Conservation (phyloP, 805 yeast genomes). For the Metschnikowia peoriensis region DNA sequence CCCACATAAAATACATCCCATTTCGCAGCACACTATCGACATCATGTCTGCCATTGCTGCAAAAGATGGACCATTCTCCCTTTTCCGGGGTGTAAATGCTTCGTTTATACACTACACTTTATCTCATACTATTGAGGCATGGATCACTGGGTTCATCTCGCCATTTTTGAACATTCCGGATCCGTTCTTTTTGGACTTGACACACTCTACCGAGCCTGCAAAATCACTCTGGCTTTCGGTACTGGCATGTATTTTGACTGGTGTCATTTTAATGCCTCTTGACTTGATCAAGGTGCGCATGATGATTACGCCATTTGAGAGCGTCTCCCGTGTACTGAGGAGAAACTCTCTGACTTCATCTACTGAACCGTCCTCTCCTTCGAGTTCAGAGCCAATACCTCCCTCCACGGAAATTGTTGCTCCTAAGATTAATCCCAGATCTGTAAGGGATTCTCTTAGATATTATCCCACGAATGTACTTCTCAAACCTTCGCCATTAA, state of each 20-base stretch:
- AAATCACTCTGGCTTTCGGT: slow-evolving; percentile 66
- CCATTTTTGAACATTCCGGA: slow-evolving; percentile 83
- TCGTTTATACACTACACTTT: slow-evolving; percentile 76
- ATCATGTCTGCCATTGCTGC: slow-evolving; percentile 62
- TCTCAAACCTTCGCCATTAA: slow-evolving; percentile 51
- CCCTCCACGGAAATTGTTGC: not conserved
- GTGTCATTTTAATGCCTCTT: slow-evolving; percentile 72
- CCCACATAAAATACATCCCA: slow-evolving; percentile 48
- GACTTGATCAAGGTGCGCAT: slow-evolving; percentile 78
- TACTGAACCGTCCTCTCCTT: not conserved
- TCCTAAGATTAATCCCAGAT: slow-evolving; percentile 42
- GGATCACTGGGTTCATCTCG: slow-evolving; percentile 87
- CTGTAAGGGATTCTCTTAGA: slow-evolving; percentile 67
- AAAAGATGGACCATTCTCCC: slow-evolving; percentile 68
- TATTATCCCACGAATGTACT: slow-evolving; percentile 56
- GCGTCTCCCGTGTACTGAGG: slow-evolving; percentile 8
- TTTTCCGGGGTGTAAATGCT: slow-evolving; percentile 74
- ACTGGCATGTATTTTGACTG: slow-evolving; percentile 69
- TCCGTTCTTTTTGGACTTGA: slow-evolving; percentile 78
- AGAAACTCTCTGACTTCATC: not conserved
- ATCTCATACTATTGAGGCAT: slow-evolving; percentile 76
- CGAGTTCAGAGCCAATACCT: not conserved
- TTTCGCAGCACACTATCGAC: slow-evolving; percentile 61
- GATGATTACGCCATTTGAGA: slow-evolving; percentile 63
- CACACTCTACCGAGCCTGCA: slow-evolving; percentile 76